A percentile compares a stretch with the other conserved stretches of the same genome.
Conservation (phyloP, 2,329 filamentous ascomycete genomes). For the Emergomyces pasteurianus region DNA sequence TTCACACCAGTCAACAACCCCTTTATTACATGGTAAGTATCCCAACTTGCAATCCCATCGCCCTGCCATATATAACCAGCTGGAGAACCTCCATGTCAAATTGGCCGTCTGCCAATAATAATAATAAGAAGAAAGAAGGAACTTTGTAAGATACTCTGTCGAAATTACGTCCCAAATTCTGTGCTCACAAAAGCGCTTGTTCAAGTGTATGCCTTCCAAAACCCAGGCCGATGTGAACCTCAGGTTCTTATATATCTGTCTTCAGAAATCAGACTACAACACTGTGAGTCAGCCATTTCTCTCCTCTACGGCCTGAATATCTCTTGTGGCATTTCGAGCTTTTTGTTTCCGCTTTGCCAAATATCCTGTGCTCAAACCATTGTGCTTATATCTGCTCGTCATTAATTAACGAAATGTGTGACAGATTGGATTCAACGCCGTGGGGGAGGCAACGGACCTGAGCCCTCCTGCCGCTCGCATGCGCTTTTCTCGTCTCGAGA, state of each 20-base stretch:
- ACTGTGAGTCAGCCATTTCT: constrained; percentile 18
- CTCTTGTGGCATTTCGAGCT: background rate
- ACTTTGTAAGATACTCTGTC: background rate
- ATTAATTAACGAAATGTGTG: background rate
- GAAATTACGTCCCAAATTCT: background rate
- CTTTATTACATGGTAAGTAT: background rate
- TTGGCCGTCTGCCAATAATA: background rate
- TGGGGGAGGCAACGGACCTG: constrained; percentile 22
- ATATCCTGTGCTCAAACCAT: background rate
- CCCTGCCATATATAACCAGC: background rate
- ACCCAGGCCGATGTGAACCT: constrained; percentile 28
- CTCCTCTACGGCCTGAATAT: background rate
- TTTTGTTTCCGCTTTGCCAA: background rate
- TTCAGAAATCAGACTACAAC: constrained; percentile 28
- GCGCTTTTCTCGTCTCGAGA: constrained; percentile 27
- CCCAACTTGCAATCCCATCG: background rate
- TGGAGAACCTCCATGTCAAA: background rate
- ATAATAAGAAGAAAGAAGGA: background rate
- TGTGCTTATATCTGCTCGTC: background rate
- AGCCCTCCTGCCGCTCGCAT: constrained; percentile 29
- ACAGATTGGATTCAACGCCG: constrained; percentile 30
- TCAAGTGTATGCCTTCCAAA: constrained; percentile 25
- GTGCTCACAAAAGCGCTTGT: background rate
- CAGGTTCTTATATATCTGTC: constrained; percentile 32
- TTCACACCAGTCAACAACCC: background rate